Percentiles rank a stretch among this genome's conserved stretches.
phyloP scores from a whole-genome alignment of 2,329 filamentous ascomycete genomes.

The Niveomyces coronatus region DNA sequence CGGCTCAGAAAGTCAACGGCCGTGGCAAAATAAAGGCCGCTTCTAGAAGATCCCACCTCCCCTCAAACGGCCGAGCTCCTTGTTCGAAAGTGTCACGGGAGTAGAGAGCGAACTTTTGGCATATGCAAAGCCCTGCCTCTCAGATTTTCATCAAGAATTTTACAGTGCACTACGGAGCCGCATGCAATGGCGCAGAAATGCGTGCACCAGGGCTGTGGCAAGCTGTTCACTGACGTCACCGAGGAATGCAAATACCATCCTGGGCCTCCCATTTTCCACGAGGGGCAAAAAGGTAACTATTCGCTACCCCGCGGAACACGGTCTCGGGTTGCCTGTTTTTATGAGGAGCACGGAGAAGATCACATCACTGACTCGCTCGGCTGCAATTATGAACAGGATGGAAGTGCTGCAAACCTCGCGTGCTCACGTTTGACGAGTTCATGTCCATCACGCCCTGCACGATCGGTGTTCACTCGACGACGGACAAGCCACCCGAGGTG shows the following conservation, averaged over 20 bases:
- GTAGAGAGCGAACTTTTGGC: background rate
- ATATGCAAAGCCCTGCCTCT: too few species aligned
- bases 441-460: conserved; percentile 88
- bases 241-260: conserved; percentile 89
- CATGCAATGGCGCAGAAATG: conserved; percentile 66
- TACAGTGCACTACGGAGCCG: background rate
- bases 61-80: too few species aligned
- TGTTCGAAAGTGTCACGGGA: too few species aligned
- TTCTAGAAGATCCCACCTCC: conserved; percentile 26
- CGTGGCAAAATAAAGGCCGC: conserved; percentile 8
- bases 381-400: conserved; percentile 51
- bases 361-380: too few species aligned
- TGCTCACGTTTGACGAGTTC: conserved; percentile 97
- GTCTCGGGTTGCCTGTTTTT: too few species aligned
- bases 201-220: conserved; percentile 92
- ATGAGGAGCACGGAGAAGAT: background rate
- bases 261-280: conserved; percentile 88
- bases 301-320: too few species aligned
- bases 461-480: conserved; percentile 80
- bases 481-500: conserved; percentile 56
- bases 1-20: conserved; percentile 7
- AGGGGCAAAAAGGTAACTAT: conserved; percentile 97
- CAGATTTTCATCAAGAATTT: too few species aligned
- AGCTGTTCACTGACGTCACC: conserved; percentile 69
- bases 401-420: conserved; percentile 97